Evolutionary conservation across 495 filamentous ascomycete genomes (phyloP).

Genomic region (Chaetomium tenue): DNA sequence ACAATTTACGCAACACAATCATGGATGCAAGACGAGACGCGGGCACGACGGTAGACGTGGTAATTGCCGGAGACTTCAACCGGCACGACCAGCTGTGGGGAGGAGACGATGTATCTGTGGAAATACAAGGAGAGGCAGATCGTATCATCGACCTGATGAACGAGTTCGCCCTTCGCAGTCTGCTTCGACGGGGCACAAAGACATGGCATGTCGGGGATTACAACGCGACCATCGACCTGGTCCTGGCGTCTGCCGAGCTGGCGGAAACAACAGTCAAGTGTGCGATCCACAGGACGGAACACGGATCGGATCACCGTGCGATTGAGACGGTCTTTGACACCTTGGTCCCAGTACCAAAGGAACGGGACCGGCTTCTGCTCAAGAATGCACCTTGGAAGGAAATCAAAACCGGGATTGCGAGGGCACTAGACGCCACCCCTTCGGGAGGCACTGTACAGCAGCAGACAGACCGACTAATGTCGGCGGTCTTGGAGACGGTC

Average conservation of each 20-base stretch:
- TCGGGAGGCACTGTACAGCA: slow-evolving; percentile 18
- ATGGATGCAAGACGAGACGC: slow-evolving; percentile 5
- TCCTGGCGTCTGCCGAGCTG: slow-evolving; percentile 17
- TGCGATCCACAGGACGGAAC: slow-evolving; percentile 12
- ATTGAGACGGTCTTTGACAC: slow-evolving; percentile 14
- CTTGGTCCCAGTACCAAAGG: neutral
- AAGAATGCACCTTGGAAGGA: slow-evolving; percentile 20
- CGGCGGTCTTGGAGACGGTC: slow-evolving; percentile 14
- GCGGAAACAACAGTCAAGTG: slow-evolving; percentile 13
- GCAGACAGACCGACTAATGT: slow-evolving; percentile 19
- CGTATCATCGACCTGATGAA: slow-evolving; percentile 10
- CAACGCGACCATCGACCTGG: slow-evolving; percentile 17
- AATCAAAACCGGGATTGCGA: slow-evolving; percentile 4
- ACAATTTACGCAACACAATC: slow-evolving; percentile 1
- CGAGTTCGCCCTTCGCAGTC: slow-evolving; percentile 8
- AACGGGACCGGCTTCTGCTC: slow-evolving; percentile 9
- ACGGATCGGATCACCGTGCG: slow-evolving; percentile 21
- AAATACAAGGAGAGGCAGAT: slow-evolving; percentile 5
- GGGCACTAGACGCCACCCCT: neutral
- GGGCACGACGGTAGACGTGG: slow-evolving; percentile 10
- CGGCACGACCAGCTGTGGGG: slow-evolving; percentile 16
- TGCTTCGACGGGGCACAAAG: slow-evolving; percentile 16
- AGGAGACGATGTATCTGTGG: neutral
- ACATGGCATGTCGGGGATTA: slow-evolving; percentile 7
- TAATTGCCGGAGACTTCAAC: slow-evolving; percentile 18